phyloP scores from a whole-genome alignment of 2,329 filamentous ascomycete species.

The Aspergillus caelatus region DNA sequence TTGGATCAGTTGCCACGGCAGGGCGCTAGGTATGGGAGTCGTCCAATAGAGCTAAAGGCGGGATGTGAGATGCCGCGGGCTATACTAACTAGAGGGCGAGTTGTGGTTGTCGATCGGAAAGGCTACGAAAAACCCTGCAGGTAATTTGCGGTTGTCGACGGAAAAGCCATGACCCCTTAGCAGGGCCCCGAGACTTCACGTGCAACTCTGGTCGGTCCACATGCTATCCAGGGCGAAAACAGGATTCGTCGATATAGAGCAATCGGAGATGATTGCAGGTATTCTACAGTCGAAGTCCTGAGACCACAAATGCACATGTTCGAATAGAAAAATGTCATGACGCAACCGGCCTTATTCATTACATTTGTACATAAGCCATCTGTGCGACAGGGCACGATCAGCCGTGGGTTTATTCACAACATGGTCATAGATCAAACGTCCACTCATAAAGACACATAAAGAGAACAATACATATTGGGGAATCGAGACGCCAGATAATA shows the following conservation, averaged over 20 bases:
- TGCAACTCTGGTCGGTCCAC: background rate
- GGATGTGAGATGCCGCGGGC: background rate
- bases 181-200: background rate
- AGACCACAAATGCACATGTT: background rate
- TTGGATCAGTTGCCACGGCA: background rate
- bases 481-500: slow-evolving; percentile 31
- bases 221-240: background rate
- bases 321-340: too few relatives aligned
- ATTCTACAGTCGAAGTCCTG: background rate
- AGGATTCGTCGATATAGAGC: background rate
- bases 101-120: background rate
- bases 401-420: background rate
- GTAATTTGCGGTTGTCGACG: background rate
- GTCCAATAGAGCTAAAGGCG: background rate
- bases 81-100: background rate
- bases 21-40: background rate
- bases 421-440: slow-evolving; percentile 3
- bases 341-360: background rate
- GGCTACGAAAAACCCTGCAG: background rate
- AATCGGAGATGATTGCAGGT: background rate
- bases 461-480: slow-evolving; percentile 29
- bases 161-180: background rate
- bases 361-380: slow-evolving; percentile 2
- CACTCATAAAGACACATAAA: slow-evolving; percentile 10
- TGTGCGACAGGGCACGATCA: background rate